Evolutionary conservation across 495 filamentous ascomycete species (phyloP).

Genomic region (Hypomontagnella submonticulosa): DNA sequence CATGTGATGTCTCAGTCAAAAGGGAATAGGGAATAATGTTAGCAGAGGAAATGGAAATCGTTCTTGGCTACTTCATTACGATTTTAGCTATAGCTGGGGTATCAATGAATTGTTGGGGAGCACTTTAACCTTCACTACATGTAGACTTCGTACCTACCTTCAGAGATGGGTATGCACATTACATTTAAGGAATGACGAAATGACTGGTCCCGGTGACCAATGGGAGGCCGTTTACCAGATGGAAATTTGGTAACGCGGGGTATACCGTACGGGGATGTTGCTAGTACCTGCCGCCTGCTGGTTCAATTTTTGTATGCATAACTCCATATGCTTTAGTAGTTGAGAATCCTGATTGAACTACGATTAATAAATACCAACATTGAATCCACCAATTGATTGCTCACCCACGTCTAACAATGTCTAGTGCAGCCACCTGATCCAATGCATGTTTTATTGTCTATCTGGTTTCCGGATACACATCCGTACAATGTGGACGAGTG

Average conservation of each 20-base stretch:
- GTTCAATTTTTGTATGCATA: not conserved
- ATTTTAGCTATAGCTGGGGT: conserved; percentile 20
- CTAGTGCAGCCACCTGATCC: not conserved
- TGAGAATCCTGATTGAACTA: conserved; percentile 34
- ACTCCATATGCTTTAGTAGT: not conserved
- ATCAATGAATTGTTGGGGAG: not conserved
- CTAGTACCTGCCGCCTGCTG: conserved; percentile 19
- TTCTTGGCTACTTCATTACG: conserved; percentile 21
- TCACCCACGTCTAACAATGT: conserved; percentile 17
- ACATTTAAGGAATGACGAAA: conserved; percentile 33
- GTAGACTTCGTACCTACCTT: too few relatives aligned
- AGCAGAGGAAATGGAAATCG: conserved; percentile 8
- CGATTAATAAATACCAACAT: conserved; percentile 17
- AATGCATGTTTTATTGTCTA: conserved; percentile 2
- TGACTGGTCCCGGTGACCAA: conserved; percentile 21
- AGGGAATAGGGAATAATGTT: conserved; percentile 14
- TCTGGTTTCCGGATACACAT: too few relatives aligned
- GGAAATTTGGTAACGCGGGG: conserved; percentile 36
- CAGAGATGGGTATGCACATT: too few relatives aligned
- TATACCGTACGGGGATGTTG: conserved; percentile 12
- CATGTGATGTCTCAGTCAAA: conserved; percentile 27
- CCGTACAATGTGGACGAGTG: too few relatives aligned
- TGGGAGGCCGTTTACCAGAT: conserved; percentile 13
- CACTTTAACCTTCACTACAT: not conserved
- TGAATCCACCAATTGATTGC: conserved; percentile 15